Evolutionary conservation across 495 filamentous ascomycete species (phyloP).

Genomic region (Daldinia decipiens): DNA sequence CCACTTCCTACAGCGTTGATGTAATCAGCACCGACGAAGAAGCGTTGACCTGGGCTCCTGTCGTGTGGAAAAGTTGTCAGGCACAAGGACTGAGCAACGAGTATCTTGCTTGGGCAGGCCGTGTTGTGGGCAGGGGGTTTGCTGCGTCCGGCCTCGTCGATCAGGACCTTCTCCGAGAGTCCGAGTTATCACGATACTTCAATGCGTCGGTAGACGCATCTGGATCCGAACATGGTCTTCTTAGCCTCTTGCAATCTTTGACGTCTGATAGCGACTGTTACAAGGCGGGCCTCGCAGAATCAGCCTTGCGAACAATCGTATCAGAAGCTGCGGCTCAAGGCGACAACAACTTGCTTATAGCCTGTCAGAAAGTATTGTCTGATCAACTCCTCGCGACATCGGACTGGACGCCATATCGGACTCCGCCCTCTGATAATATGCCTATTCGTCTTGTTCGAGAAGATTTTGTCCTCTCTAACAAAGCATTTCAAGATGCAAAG

Average conservation of each 20-base stretch:
- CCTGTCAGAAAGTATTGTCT: constrained; percentile 58
- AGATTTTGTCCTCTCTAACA: constrained; percentile 46
- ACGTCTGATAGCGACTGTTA: constrained; percentile 69
- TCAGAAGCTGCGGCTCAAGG: constrained; percentile 61
- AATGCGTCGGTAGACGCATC: constrained; percentile 51
- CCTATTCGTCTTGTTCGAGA: constrained; percentile 34
- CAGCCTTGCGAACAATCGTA: constrained; percentile 75
- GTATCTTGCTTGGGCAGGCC: constrained; percentile 85
- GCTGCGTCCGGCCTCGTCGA: constrained; percentile 75
- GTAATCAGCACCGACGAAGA: constrained; percentile 70
- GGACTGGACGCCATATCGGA: constrained; percentile 60
- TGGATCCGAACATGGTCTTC: constrained; percentile 61
- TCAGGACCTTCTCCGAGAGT: constrained; percentile 66
- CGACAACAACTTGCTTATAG: constrained; percentile 57
- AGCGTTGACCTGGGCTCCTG: constrained; percentile 66
- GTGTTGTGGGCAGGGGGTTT: constrained; percentile 85
- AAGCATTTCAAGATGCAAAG: constrained; percentile 49
- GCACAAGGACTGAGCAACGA: constrained; percentile 66
- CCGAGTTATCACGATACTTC: constrained; percentile 61
- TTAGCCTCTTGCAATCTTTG: constrained; percentile 73
- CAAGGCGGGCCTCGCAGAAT: constrained; percentile 80
- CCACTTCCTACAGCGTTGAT: constrained; percentile 65
- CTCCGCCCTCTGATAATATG: constrained; percentile 57
- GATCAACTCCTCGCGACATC: constrained; percentile 57
- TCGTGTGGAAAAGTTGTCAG: constrained; percentile 79